phyloP scores from a whole-genome alignment of 805 yeast species.

The Wickerhamiella spandovensis region DNA sequence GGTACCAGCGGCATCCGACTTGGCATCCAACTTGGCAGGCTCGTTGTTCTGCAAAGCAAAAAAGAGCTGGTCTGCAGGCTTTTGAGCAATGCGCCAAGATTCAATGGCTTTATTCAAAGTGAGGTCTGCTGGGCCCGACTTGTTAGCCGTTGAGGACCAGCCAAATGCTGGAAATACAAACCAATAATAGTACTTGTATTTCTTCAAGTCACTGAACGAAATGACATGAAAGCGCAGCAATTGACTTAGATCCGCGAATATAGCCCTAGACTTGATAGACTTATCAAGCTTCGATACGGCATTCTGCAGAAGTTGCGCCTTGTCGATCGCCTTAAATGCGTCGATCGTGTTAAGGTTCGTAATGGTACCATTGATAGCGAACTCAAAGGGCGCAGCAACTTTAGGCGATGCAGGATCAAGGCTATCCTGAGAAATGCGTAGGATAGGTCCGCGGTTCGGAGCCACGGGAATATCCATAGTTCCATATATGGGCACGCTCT shows the following conservation, averaged over 20 bases:
- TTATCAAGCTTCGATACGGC: slow-evolving; percentile 25
- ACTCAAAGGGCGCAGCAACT: slow-evolving; percentile 14
- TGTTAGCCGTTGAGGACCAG: slow-evolving; percentile 27
- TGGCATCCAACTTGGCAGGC: no score
- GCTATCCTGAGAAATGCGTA: slow-evolving; percentile 18
- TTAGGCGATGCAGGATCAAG: slow-evolving; percentile 23
- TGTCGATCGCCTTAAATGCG: slow-evolving; percentile 62
- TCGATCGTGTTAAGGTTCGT: slow-evolving; percentile 72
- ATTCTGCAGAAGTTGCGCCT: slow-evolving; percentile 38
- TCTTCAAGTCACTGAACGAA: slow-evolving; percentile 78
- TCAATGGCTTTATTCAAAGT: slow-evolving; percentile 1
- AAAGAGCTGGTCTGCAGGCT: slow-evolving; percentile 3
- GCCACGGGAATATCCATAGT: slow-evolving; percentile 16
- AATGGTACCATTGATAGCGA: slow-evolving; percentile 29
- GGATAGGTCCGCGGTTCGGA: slow-evolving; percentile 25
- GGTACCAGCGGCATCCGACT: no score
- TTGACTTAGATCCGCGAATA: slow-evolving; percentile 29
- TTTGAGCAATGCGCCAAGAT: background rate
- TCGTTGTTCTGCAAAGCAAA: slow-evolving; percentile 4
- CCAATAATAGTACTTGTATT: slow-evolving; percentile 85
- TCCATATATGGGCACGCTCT: slow-evolving; percentile 33
- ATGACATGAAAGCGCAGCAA: slow-evolving; percentile 38
- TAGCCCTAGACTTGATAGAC: slow-evolving; percentile 25
- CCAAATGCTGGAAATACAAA: slow-evolving; percentile 54
- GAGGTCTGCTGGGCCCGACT: background rate